Base-by-base conservation (phyloP, 768 basidiomycete species). In the Jaapia argillacea region DNA sequence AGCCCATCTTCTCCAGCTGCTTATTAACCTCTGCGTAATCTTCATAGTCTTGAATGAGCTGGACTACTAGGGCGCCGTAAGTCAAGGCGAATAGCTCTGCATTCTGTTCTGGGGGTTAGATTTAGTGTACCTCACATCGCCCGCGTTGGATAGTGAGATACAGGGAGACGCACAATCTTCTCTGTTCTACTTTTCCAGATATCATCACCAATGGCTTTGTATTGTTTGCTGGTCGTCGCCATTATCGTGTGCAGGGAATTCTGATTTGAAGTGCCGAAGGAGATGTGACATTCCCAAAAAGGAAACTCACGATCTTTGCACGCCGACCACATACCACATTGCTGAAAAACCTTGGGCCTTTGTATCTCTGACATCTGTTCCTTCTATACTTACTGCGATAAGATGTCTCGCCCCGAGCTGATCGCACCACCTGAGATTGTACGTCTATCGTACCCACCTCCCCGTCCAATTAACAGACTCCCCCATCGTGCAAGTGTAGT, bases 1-100 rank as follows among this genome's bases (percentile, higher is more conserved):
- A 97, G 3, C 96, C 96, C 94, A 97, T 98, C 68, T 92, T 94
- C 55, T 99, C 94, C 2, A 99, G 81, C 60, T 99, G 93, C 61
- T 89, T 93, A 63, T 90, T 90, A 49, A 90, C 87, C 59, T 94
- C 90, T 12, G 74, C 74, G 58, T 96, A 98, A 68, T 99, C 93
- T 57, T 99, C 96, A 56, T 97, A 98, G 63, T 99, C 96, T 58
- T 98, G 96, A 49, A 98, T 92, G 48, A 99, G 76, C 66, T 99
- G 96, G 25, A 98, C 91, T 39, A 99, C 96, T 41, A 98, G 78
- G 20, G 93, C 93, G 41, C 96, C 96, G 52, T 99, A 99, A 18
- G 94, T 98, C 45, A 98, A 65, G 3, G 93, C 85, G 64, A 99
- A 98, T 22, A 99, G 75, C 62, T 99, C 96, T 58, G 92, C 89